Evolutionary conservation across 805 yeast genomes (phyloP).

Genomic region (Wickerhamiella slavikovae): DNA sequence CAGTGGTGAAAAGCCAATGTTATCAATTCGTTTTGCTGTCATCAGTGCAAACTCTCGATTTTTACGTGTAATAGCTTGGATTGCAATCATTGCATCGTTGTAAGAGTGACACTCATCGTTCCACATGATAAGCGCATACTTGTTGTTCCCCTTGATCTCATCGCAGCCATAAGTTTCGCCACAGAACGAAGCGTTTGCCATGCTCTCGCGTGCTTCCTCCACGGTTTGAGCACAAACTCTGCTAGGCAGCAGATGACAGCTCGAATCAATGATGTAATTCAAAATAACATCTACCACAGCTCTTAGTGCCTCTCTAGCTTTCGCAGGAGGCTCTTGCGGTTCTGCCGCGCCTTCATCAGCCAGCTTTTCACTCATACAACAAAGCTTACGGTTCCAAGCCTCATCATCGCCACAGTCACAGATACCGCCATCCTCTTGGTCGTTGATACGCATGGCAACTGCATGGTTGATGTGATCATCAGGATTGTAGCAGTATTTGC

Average conservation of each 20-base stretch:
- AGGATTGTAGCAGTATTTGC: slow-evolving; percentile 53
- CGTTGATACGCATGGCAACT: slow-evolving; percentile 38
- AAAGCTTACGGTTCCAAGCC: slow-evolving; percentile 42
- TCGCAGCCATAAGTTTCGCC: slow-evolving; percentile 25
- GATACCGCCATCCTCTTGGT: slow-evolving; percentile 48
- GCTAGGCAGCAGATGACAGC: slow-evolving; percentile 11
- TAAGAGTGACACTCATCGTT: slow-evolving; percentile 65
- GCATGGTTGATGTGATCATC: slow-evolving; percentile 55
- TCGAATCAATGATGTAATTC: slow-evolving; percentile 36
- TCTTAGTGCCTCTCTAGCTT: slow-evolving; percentile 15
- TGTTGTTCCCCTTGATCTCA: slow-evolving; percentile 24
- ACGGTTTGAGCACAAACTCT: slow-evolving; percentile 14
- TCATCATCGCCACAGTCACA: slow-evolving; percentile 84
- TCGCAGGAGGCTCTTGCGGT: slow-evolving; percentile 4
- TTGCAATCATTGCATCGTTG: slow-evolving; percentile 48
- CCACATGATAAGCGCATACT: slow-evolving; percentile 40
- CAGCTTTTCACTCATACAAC: slow-evolving; percentile 23
- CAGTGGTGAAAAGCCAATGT: slow-evolving; percentile 49
- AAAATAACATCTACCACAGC: slow-evolving; percentile 27
- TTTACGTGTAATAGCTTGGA: slow-evolving; percentile 43
- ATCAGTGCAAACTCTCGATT: slow-evolving; percentile 45
- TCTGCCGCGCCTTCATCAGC: not conserved
- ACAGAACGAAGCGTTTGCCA: slow-evolving; percentile 23
- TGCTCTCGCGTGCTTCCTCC: slow-evolving; percentile 17
- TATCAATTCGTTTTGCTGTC: slow-evolving; percentile 45